Base-by-base conservation (phyloP, 2,329 filamentous ascomycete genomes). In the Calcarisporium arbuscula region DNA sequence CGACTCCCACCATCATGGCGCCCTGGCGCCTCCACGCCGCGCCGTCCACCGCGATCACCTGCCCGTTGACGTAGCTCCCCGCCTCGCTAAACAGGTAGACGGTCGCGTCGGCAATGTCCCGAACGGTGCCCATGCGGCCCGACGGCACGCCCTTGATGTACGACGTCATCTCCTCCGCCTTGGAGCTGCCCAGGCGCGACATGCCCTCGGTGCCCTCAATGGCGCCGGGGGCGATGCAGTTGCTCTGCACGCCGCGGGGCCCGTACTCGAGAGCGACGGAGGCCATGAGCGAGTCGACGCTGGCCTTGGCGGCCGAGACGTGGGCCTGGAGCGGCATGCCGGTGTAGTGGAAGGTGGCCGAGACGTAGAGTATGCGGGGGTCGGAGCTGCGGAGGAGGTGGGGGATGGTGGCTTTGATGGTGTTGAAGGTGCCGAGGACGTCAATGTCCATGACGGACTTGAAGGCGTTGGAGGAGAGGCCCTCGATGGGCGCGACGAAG, bases 381-480 rank as follows among this genome's bases (percentile, higher is more conserved):
- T 49, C 46, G 2, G 84, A 80, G n/a, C 87, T 94, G 48, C 77
- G 71, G 10, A 87, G 62, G 4, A 98, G 74, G 51, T 94, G 74
- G 0, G 87, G 86, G 21, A 95, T 66, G 1, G 87, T 92, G 4
- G 90, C 88, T 64, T 96, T 96, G 53, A 95, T 72, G 4, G 88
- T 95, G 66, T 96, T 94, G 65, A 85, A 98, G 12, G 85, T 94
- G 20, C 92, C 92, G 22, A 96, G 61, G 4, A 95, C 82, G 56
- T 96, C 92, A 52, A 98, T 98, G 42, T 96, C 92, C 51, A 96
- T 90, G 45, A 98, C 92, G 0, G 85, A 72, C 60, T 89, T 94
- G 77, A 98, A 94, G 4, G 86, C 92, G 55, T 96, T 96, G 39
- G 84, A 64, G 26, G 79, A 87, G 32, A 96, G 74, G 42, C 82